phyloP scores from a whole-genome alignment of 83 land plant genomes.

The Thuja plicata region DNA sequence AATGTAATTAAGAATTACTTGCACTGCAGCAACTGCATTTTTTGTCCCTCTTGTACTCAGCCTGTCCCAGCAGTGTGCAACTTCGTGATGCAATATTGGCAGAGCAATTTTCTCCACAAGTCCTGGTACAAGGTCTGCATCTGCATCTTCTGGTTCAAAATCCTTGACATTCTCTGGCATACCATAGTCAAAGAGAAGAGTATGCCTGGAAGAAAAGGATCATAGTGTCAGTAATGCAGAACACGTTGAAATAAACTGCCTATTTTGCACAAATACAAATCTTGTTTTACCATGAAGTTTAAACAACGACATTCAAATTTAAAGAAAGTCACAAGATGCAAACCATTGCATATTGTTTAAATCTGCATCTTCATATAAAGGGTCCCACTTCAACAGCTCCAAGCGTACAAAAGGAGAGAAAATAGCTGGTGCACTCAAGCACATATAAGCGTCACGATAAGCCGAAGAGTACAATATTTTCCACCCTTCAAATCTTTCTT shows the following conservation, averaged over 20 bases:
- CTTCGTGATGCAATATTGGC: slow-evolving; percentile 85
- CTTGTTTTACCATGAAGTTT: not conserved
- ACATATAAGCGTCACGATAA: slow-evolving; percentile 91
- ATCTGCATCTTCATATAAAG: slow-evolving; percentile 72
- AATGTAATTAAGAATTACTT: slow-evolving; percentile 64
- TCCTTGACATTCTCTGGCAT: slow-evolving; percentile 46
- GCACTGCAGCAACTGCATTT: slow-evolving; percentile 83
- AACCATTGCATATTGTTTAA: slow-evolving; percentile 88
- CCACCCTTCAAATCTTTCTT: slow-evolving; percentile 80
- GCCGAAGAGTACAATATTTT: slow-evolving; percentile 59
- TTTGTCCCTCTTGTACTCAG: slow-evolving; percentile 75
- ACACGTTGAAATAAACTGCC: not conserved
- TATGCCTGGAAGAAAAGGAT: slow-evolving; percentile 54
- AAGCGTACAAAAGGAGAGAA: slow-evolving; percentile 94
- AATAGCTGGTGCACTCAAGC: slow-evolving; percentile 83
- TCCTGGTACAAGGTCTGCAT: slow-evolving; percentile 79
- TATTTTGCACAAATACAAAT: not conserved
- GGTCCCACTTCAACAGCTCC: slow-evolving; percentile 98
- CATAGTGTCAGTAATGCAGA: not conserved
- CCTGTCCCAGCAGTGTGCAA: slow-evolving; percentile 92
- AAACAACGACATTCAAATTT: not conserved
- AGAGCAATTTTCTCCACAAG: slow-evolving; percentile 91
- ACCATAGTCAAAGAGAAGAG: slow-evolving; percentile 77
- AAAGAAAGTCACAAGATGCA: not conserved
- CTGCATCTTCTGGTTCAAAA: slow-evolving; percentile 69